phyloP scores from a whole-genome alignment of 78 protist species.

The Neovahlkampfia damariscottae region DNA sequence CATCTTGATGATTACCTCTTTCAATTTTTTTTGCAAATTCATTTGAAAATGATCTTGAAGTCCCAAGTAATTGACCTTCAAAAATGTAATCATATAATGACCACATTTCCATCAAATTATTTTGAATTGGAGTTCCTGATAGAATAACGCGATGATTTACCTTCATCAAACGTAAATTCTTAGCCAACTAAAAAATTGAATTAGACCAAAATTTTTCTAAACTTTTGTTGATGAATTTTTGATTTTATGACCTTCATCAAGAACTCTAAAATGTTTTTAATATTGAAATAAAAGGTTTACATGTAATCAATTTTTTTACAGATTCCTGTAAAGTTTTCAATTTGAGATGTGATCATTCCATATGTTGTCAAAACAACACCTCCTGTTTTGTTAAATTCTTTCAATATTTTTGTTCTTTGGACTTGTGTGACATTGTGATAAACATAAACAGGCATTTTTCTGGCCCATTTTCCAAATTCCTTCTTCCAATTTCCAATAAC shows the following conservation, averaged over 20 bases:
- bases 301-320: background rate
- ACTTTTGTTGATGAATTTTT: too few species aligned
- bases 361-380: background rate
- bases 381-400: background rate
- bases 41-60: constrained; percentile 36
- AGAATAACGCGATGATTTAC: constrained; percentile 76
- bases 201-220: too few species aligned
- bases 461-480: background rate
- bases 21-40: constrained; percentile 24
- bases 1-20: background rate
- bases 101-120: constrained; percentile 95
- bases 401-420: background rate
- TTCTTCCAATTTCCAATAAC: background rate
- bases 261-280: background rate
- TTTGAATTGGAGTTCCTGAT: constrained; percentile 94
- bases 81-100: constrained; percentile 91
- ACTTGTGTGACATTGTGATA: background rate
- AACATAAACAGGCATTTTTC: background rate
- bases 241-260: background rate
- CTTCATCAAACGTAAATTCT: too few species aligned
- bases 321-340: background rate
- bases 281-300: background rate
- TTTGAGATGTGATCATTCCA: background rate
- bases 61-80: constrained; percentile 84
- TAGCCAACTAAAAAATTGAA: too few species aligned